Base-by-base conservation (phyloP, 805 yeast genomes). In the Candida koratica region DNA sequence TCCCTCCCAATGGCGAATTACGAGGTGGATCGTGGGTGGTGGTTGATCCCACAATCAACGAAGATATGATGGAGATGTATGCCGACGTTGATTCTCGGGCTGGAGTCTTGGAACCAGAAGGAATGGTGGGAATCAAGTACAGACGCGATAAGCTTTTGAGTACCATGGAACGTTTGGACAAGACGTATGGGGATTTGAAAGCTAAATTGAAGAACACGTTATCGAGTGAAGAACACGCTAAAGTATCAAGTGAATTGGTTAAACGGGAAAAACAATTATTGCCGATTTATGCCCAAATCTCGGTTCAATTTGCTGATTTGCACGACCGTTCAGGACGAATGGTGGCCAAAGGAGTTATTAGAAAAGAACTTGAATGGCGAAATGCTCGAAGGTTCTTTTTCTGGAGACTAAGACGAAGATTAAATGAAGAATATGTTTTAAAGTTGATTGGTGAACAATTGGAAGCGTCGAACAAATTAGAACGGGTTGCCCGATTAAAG, bases 1-100 rank as follows among this genome's bases (percentile, higher is more conserved):
- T 93, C 61, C 98, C 99, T 35, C 99, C 99, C 41, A 79, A 84
- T 48, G 98, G 97, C 61, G 99, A 93, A 67, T 75, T 93, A 50
- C 84, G 99, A 77, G 99, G 99, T 72, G 99, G 99, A 61, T 90
- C 98, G 17, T 93, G 99, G 99, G 99, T 94, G 38, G 99, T 93
- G 49, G 96, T 93, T 58, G 99, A 93, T 65, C 97, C 98, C 46
- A 86, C 97, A 34, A 93, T 93, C 69, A 93, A 94, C 64, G 64
- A 84, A 31, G 97, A 89, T 45, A 86, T 86, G 85, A 94, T 93
- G 96, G 99, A 93, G 69, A 90, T 93, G 97, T 93, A 90, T 54
- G 97, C 97, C 15, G 98, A 94, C 62, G 82, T 77, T 34, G 93
- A 93, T 37, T 75, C 97, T 8, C 79, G 99, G 61, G 98, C 88